Evolutionary conservation across 257 asterid species (phyloP), one percentile per base, ranked within the genome.

Genomic region (Solanum sitiens): DNA sequence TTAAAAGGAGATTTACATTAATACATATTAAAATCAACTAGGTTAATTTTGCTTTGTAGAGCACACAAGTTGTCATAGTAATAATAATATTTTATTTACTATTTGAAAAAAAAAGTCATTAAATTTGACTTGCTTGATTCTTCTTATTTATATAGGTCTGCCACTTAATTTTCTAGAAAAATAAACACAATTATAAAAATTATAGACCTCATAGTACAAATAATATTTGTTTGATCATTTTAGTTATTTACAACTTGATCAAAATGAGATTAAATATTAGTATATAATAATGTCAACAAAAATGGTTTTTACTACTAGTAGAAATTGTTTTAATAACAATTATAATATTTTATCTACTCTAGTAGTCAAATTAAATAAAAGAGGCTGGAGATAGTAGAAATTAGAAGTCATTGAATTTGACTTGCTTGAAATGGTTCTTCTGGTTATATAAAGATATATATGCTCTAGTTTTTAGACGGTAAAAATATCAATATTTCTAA

Each of bases 401-500:
- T 12, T 8, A 27, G 20, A 32, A 30, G 7, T 71, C 7, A 71
- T 71, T 32, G 13, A 71, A 15, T 33, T 71, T 71, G 74, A 25
- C 74, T 13, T 68, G 21, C 9, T 27, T 15, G 20, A 30, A 27
- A 30, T 70, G 1, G 5, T 30, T 6, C 1, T 4, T 67, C 1
- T 37, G 2, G 39, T 37, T 37, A 37, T 37, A 37, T 35, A 47
- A 4, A 6, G 20, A 1, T 0, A 14, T 47, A 47, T 47, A 47
- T 47, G 20, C 2, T 47, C 1, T 47, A 1, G 7, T 47, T 47
- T 47, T 47, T 13, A 5, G 18, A 47, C 3, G 0, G 15, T 0
- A 47, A 2, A 2, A 2, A 0, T 2, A 47, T 47, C 7, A 47
- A 47, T 14, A 0, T 47, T 2, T 0, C 7, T 1, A 47, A 13